These are phyloP conservation scores for Phytopythium delawarense DNA, from an alignment of 352 stramenopile genomes.

Conservation along the genomic window DNA sequence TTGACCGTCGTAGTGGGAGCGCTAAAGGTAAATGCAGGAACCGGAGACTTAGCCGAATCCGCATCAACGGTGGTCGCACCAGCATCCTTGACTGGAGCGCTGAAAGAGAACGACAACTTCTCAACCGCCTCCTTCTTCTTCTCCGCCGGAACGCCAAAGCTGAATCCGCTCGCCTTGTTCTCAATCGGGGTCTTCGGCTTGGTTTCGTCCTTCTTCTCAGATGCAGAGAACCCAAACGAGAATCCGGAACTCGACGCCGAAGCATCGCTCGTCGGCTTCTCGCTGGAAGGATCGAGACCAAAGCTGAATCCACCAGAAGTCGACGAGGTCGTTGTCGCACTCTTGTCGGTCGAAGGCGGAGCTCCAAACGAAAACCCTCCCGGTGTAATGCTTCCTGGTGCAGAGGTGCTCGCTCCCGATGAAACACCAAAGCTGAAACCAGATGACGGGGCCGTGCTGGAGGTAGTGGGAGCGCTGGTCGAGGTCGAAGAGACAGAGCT, in stretches of 20 bases:
- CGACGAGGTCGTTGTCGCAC: not conserved
- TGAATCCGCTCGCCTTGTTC: conserved; percentile 26
- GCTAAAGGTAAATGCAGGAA: conserved; percentile 44
- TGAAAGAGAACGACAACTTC: conserved; percentile 48
- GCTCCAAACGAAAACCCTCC: conserved; percentile 32
- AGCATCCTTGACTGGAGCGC: conserved; percentile 13
- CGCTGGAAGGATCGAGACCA: not conserved
- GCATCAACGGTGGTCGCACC: not conserved
- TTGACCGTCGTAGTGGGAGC: conserved; percentile 9
- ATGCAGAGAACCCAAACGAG: conserved; percentile 12
- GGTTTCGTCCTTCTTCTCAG: conserved; percentile 5
- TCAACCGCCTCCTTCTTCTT: conserved; percentile 16
- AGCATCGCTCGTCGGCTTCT: not conserved
- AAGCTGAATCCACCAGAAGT: conserved; percentile 5
- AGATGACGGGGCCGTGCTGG: conserved; percentile 2
- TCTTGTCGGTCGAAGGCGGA: not conserved
- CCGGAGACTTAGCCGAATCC: not conserved
- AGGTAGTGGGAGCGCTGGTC: conserved; percentile 17
- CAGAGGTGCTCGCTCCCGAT: conserved; percentile 11
- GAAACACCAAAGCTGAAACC: conserved; percentile 45
- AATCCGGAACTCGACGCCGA: conserved; percentile 5
- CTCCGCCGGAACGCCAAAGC: conserved; percentile 18
- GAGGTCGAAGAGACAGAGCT: conserved; percentile 13
- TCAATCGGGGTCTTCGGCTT: conserved; percentile 1
- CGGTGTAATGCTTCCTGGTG: conserved; percentile 13